Base-by-base conservation (phyloP, 2,329 filamentous ascomycete genomes). In the Monilinia laxa region DNA sequence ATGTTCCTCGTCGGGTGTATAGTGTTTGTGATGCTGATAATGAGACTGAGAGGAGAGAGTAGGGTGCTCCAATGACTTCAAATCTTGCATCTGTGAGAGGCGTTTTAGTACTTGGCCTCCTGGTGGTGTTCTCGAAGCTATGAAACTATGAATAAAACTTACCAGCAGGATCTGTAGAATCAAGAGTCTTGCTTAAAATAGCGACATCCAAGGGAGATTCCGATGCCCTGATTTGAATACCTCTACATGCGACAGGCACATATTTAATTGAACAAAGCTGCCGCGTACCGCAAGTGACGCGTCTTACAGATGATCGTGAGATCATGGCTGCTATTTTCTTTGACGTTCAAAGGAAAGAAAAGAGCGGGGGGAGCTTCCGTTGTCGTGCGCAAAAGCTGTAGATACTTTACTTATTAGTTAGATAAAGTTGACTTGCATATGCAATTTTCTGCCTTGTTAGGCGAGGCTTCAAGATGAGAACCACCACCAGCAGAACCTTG, bases 11-110 rank as follows among this genome's bases (percentile, higher is more conserved):
- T 73, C 94, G 87, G 28, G 95, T 97, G 79, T 95, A 97, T 60
- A 99, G 87, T 74, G 91, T 90, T 78, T 98, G 94, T 42, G 94
- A 98, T 53, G 95, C 91, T 47, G 95, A 96, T 63, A 99, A 86
- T 10, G 90, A 92, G 71, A 97, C 93, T 28, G 94, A 97, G 73
- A 99, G 88, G 70, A 99, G 87, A 65, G 95, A 98, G 79, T 95
- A 95, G 1, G 94, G 93, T 31, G 91, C 87, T 69, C 95, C 95
- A 71, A 99, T 82, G 58, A 98, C 92, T 79, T 98, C 92, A 78
- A 99, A 99, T 67, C 89, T 88, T 65, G 95, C 95, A 85, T 98
- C 95, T 97, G 40, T 18, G 73, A 62, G 42, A 35, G 14, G 7
- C 42, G 25, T 18, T 42, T 62, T 63, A 66, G 57, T 51, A 70